Evolutionary conservation across 2,329 filamentous ascomycete genomes (phyloP).

Genomic region (Corinectria fuckeliana): DNA sequence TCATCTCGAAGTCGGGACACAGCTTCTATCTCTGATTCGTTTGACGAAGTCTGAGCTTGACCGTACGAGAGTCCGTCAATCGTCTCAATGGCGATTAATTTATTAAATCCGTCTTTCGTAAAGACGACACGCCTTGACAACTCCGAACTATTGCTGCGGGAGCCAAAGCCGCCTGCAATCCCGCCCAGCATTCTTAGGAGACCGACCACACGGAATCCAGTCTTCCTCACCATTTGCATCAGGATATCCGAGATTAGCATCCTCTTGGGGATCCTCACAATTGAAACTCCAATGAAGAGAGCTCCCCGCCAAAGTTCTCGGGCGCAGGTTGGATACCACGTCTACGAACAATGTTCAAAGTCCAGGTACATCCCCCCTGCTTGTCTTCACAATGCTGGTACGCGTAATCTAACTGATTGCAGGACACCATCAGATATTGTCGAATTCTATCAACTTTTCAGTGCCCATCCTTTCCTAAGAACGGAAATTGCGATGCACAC

Average conservation of each 20-base stretch:
- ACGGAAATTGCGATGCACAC: not conserved
- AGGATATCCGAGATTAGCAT: not conserved
- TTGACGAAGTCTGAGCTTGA: conserved; percentile 7
- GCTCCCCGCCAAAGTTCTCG: not conserved
- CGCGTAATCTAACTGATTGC: not conserved
- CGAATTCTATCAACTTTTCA: not conserved
- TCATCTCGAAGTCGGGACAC: conserved; percentile 72
- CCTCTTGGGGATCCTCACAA: not conserved
- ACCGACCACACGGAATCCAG: no score
- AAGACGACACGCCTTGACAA: not conserved
- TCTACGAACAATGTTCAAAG: not conserved
- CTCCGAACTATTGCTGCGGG: not conserved
- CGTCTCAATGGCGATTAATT: no score
- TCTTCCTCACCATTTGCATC: not conserved
- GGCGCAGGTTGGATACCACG: not conserved
- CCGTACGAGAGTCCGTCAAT: not conserved
- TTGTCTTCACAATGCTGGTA: not conserved
- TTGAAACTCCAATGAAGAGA: no score
- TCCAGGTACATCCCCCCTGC: not conserved
- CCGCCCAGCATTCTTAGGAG: no score
- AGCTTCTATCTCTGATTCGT: conserved; percentile 55
- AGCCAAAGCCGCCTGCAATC: not conserved
- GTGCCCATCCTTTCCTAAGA: not conserved
- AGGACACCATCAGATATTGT: not conserved
- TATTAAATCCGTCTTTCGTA: not conserved